Conservation (phyloP, 163 green algal genomes). For the Prototheca cutis region DNA sequence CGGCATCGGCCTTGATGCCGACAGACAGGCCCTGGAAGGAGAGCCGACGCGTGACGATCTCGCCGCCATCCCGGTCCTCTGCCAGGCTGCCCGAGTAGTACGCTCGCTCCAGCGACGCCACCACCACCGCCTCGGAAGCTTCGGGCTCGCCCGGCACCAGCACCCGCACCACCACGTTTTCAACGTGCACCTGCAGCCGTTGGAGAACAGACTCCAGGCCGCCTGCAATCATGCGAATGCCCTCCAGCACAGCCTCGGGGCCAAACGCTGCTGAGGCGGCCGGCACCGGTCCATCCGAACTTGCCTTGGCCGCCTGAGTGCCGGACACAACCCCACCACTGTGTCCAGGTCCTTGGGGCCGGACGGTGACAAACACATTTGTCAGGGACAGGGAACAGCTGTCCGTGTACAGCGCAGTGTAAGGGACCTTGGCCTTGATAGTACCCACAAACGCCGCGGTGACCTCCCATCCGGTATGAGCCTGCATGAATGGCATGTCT, state of each 20-base stretch:
- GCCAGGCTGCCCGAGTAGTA: neutral
- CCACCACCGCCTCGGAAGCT: neutral
- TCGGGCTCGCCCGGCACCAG: slow-evolving; percentile 10
- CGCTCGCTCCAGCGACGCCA: neutral
- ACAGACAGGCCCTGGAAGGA: neutral
- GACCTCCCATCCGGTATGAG: neutral
- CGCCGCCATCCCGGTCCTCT: too few species aligned
- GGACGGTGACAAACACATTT: slow-evolving; percentile 24
- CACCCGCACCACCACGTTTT: slow-evolving; percentile 19
- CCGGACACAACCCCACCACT: too few species aligned
- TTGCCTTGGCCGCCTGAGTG: neutral
- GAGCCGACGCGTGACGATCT: neutral
- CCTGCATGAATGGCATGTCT: neutral
- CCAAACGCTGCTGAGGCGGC: neutral
- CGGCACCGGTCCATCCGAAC: neutral
- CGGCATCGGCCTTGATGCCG: neutral
- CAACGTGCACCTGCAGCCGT: slow-evolving; percentile 20
- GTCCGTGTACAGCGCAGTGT: slow-evolving; percentile 21
- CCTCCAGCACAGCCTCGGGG: slow-evolving; percentile 17
- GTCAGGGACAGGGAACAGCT: slow-evolving; percentile 23
- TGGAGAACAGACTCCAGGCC: slow-evolving; percentile 36
- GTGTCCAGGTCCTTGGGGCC: too few species aligned
- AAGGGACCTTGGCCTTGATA: slow-evolving; percentile 19
- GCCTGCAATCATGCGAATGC: slow-evolving; percentile 26
- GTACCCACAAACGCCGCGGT: neutral